Percentiles rank a stretch among this genome's conserved stretches.
phyloP scores from a whole-genome alignment of 257 asterid species.

The Penstemon davidsonii region DNA sequence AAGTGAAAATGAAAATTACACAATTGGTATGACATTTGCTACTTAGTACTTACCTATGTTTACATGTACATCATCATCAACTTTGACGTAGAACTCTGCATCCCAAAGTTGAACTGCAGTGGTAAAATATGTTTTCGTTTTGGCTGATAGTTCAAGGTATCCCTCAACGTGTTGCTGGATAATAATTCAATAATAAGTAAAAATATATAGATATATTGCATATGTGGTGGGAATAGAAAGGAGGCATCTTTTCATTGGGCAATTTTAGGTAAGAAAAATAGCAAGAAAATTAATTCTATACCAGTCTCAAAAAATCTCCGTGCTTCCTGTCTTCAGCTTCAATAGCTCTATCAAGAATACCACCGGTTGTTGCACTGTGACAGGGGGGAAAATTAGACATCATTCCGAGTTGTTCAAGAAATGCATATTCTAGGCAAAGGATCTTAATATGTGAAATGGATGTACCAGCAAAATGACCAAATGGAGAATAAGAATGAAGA shows the following conservation, averaged over 20 bases:
- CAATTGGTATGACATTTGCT: not conserved
- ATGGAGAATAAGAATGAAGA: not conserved
- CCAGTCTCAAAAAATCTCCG: slow-evolving; percentile 86
- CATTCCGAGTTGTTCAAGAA: not conserved
- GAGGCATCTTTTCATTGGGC: slow-evolving; percentile 8
- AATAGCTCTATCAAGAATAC: slow-evolving; percentile 89
- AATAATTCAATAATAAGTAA: slow-evolving; percentile 17
- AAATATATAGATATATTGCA: not conserved
- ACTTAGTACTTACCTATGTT: slow-evolving; percentile 56
- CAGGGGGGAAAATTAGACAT: slow-evolving; percentile 11
- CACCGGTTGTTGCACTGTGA: slow-evolving; percentile 81
- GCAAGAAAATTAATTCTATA: slow-evolving; percentile 26
- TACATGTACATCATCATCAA: slow-evolving; percentile 90
- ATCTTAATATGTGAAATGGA: not conserved
- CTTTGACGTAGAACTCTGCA: slow-evolving; percentile 91
- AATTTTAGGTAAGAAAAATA: slow-evolving; percentile 16
- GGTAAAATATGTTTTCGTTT: slow-evolving; percentile 75
- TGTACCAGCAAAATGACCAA: not conserved
- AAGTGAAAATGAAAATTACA: not conserved
- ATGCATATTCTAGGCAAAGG: slow-evolving; percentile 8
- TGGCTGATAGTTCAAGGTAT: slow-evolving; percentile 86
- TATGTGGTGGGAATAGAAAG: not conserved
- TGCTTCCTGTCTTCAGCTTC: slow-evolving; percentile 88
- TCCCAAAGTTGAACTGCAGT: slow-evolving; percentile 85
- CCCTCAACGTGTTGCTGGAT: slow-evolving; percentile 86